Conservation (phyloP, 306 rosid species). For the Alnus rubra region DNA sequence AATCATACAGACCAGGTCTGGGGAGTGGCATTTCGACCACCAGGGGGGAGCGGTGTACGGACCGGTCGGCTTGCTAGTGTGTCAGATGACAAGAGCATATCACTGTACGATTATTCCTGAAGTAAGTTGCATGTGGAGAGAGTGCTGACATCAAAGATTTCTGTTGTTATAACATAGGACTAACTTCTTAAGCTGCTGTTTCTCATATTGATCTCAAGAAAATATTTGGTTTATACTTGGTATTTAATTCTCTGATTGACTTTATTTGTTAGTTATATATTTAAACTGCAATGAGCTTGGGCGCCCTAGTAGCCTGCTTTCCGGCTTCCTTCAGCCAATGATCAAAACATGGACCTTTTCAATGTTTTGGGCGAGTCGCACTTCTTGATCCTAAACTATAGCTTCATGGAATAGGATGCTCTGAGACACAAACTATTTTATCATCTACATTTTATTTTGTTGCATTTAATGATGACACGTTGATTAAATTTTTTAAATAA, state of each 20-base stretch:
- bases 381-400: too few relatives aligned
- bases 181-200: conserved; percentile 14
- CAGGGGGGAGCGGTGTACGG: conserved; percentile 57
- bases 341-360: not conserved
- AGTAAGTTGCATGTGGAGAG: conserved; percentile 22
- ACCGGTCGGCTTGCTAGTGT: conserved; percentile 89
- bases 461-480: too few relatives aligned
- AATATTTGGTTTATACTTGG: conserved; percentile 29
- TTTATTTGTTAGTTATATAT: conserved; percentile 7
- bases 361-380: too few relatives aligned
- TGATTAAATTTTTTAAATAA: too few relatives aligned
- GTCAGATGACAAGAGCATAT: conserved; percentile 92
- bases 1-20: conserved; percentile 95
- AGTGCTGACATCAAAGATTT: not conserved
- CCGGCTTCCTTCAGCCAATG: not conserved
- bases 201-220: conserved; percentile 26
- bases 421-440: too few relatives aligned
- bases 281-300: not conserved
- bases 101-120: conserved; percentile 84
- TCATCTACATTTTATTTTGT: too few relatives aligned
- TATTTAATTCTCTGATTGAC: conserved; percentile 19
- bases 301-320: too few relatives aligned
- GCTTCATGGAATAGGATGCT: too few relatives aligned
- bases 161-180: conserved; percentile 17
- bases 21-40: conserved; percentile 95